A percentile compares a stretch with the other conserved stretches of the same genome.
These are phyloP conservation scores for Phaeodactylum tricornutum DNA, from an alignment of 108 stramenopile genomes.

Conservation along the genomic window DNA sequence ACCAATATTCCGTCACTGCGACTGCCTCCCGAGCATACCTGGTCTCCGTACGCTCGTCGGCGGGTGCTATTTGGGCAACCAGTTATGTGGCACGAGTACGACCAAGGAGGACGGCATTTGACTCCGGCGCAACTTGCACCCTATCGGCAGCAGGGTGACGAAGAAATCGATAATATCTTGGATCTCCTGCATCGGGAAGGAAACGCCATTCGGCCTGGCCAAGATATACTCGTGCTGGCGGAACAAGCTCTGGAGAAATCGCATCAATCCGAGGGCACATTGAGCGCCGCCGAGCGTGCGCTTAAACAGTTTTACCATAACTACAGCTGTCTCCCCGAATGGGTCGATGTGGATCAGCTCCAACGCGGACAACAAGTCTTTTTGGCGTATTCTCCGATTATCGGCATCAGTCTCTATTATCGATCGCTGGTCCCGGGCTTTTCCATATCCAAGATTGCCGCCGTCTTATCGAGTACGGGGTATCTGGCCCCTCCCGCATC, in stretches of 20 bases:
- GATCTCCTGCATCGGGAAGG: slow-evolving; percentile 24
- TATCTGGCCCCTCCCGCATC: slow-evolving; percentile 56
- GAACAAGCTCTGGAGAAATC: slow-evolving; percentile 8
- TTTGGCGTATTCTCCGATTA: slow-evolving; percentile 48
- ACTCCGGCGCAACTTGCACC: slow-evolving; percentile 39
- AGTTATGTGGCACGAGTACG: background rate
- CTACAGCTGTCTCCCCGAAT: slow-evolving; percentile 32
- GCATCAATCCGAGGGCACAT: background rate
- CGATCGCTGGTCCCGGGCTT: slow-evolving; percentile 65
- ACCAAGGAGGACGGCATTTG: slow-evolving; percentile 40
- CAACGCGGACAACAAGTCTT: slow-evolving; percentile 70
- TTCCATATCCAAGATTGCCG: slow-evolving; percentile 63
- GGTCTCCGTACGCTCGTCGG: background rate
- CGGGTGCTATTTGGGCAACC: slow-evolving; percentile 6
- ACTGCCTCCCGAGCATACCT: too few relatives aligned
- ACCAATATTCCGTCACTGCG: too few relatives aligned
- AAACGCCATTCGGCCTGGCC: slow-evolving; percentile 15
- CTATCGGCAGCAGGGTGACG: slow-evolving; percentile 58
- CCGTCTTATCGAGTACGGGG: slow-evolving; percentile 46
- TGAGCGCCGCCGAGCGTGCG: background rate
- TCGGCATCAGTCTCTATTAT: slow-evolving; percentile 51
- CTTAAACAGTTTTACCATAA: slow-evolving; percentile 18
- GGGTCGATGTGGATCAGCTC: slow-evolving; percentile 64
- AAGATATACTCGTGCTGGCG: slow-evolving; percentile 44
- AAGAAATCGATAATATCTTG: slow-evolving; percentile 44